Base-by-base conservation (phyloP, 306 rosid species). In the Hippophae rhamnoides region DNA sequence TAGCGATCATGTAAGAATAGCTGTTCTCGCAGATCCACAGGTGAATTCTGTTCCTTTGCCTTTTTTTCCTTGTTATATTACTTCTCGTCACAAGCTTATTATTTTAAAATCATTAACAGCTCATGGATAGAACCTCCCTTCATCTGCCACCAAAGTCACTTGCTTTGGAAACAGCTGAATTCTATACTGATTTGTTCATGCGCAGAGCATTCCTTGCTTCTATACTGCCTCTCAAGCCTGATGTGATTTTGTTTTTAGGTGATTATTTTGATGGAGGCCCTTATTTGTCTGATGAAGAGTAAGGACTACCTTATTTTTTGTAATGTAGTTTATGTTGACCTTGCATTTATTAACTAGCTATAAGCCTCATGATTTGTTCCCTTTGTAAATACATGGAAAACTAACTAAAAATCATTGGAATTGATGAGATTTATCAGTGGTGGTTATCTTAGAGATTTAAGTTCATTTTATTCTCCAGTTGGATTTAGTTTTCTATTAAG, bases 231-330 rank as follows among this genome's bases (percentile, higher is more conserved):
- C 74, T 85, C 72, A 71, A 76, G 56, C 97, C 95, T 11, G 86
- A 85, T 57, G 83, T 81, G 41, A 43, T 89, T 74, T 71, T 85
- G 76, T 81, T 85, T 70, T 68, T 89, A 63, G 97, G 97, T 51
- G 97, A 89, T 70, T 78, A 81, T 76, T 89, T 89, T 18, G 97
- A 89, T 54, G 90, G 97, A 54, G 97, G 90, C 58, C 88, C 89
- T 58, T 71, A 54, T 66, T 73, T 89, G 62, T 73, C 76, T 0
- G 82, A 85, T 63, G 79, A 79, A 65, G 97, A 89, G 97, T 89
- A 79, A 89, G 94, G 47, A 63, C 68, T 60, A 48, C 47, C 70
- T 48, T 57, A 60, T 18, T 52, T 41, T 63, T 13, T 64, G 2
- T 7, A 18, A 45, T 8, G 31, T 43, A 13, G 13, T 6, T 49